These are phyloP conservation scores for Pleurotus cornucopiae DNA, from an alignment of 768 basidiomycete species.

Conservation along the genomic window DNA sequence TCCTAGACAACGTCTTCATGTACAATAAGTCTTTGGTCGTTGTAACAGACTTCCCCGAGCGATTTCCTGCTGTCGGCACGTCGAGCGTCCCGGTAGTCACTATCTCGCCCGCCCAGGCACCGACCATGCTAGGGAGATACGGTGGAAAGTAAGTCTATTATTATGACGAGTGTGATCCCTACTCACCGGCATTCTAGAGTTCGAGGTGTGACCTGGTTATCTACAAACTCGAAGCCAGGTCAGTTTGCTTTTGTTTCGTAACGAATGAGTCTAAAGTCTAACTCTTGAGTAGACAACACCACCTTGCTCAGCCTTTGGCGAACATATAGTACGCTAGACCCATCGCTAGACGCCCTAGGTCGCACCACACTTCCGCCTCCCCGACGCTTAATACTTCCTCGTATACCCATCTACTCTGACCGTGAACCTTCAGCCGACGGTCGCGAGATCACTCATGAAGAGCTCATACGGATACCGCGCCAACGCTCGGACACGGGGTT, in stretches of 20 bases:
- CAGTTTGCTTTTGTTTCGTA: slow-evolving; percentile 18
- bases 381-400: slow-evolving; percentile 71
- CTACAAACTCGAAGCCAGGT: slow-evolving; percentile 50
- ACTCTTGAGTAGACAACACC: slow-evolving; percentile 46
- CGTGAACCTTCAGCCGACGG: slow-evolving; percentile 29
- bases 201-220: slow-evolving; percentile 67
- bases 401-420: slow-evolving; percentile 58
- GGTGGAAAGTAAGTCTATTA: slow-evolving; percentile 44
- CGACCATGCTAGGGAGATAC: slow-evolving; percentile 41
- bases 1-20: slow-evolving; percentile 80
- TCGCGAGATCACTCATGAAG: background rate
- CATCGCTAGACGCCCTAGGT: slow-evolving; percentile 36
- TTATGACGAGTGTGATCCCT: background rate
- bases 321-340: slow-evolving; percentile 63
- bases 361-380: slow-evolving; percentile 58
- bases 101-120: slow-evolving; percentile 48
- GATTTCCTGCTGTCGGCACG: slow-evolving; percentile 52
- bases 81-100: slow-evolving; percentile 52
- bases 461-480: background rate
- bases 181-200: slow-evolving; percentile 34
- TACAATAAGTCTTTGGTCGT: slow-evolving; percentile 69
- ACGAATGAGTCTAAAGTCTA: background rate
- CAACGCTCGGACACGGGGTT: slow-evolving; percentile 56
- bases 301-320: slow-evolving; percentile 78
- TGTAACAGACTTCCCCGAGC: slow-evolving; percentile 59